phyloP scores from a whole-genome alignment of 768 basidiomycete genomes.

The Amyloporia xantha region DNA sequence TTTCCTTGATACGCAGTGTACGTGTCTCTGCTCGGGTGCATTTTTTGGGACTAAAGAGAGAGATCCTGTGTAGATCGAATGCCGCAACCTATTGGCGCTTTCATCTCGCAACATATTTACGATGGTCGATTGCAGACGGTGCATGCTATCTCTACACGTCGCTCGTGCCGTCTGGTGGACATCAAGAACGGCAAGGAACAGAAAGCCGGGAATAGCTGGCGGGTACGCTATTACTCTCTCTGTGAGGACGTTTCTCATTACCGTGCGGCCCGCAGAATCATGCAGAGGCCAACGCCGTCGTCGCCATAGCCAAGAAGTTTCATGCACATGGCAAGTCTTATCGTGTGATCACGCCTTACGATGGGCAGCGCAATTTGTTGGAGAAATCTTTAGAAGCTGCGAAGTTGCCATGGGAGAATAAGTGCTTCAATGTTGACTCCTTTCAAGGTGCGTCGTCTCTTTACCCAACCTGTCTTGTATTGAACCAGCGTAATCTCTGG shows the following conservation, averaged over 20 bases:
- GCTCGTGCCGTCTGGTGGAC: slow-evolving; percentile 34
- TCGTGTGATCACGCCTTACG: slow-evolving; percentile 30
- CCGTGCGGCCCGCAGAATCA: slow-evolving; percentile 22
- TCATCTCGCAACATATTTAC: slow-evolving; percentile 29
- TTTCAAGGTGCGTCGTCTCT: slow-evolving; percentile 25
- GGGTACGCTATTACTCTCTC: slow-evolving; percentile 19
- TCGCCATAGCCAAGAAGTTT: slow-evolving; percentile 18
- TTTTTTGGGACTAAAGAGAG: neutral
- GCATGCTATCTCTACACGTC: slow-evolving; percentile 8
- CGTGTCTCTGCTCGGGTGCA: slow-evolving; percentile 3
- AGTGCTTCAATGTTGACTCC: slow-evolving; percentile 29
- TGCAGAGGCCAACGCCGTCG: slow-evolving; percentile 20
- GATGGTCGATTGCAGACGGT: slow-evolving; percentile 18
- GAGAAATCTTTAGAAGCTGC: slow-evolving; percentile 20
- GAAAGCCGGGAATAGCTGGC: slow-evolving; percentile 31
- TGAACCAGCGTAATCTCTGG: neutral
- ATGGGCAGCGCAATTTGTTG: slow-evolving; percentile 24
- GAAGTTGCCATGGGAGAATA: slow-evolving; percentile 21
- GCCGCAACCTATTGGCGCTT: slow-evolving; percentile 25
- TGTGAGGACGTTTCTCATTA: too few species aligned
- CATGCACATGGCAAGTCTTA: slow-evolving; percentile 15
- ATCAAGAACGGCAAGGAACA: slow-evolving; percentile 30
- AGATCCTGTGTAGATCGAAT: slow-evolving; percentile 33
- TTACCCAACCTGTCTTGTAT: neutral
- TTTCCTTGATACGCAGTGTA: slow-evolving; percentile 31